Evolutionary conservation across 495 filamentous ascomycete species (phyloP), one percentile per base, ranked within the genome.

Genomic region (Emericellopsis terricola): DNA sequence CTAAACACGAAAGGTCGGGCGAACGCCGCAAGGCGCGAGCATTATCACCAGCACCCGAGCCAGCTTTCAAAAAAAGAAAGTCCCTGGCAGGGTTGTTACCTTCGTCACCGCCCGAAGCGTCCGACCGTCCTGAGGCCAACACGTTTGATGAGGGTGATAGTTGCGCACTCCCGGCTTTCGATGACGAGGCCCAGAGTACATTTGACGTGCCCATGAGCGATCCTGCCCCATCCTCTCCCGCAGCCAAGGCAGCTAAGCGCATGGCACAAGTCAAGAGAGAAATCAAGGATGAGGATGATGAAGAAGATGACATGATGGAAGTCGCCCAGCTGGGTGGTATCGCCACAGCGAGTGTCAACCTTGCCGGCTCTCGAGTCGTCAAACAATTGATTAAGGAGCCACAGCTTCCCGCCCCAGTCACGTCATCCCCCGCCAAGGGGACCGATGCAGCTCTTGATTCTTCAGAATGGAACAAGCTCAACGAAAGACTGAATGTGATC

Each of bases 401-500:
- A 3, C 51, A 62, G 3, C 70, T 74, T 38, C 69, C 81, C 1
- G 68, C 71, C 2, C 80, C 82, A 2, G 69, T 60, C 15, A 79
- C 65, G 56, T 92, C 83, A 9, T 92, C 85, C 17, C 81, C 84
- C 15, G 59, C 60, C 28, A 73, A 73, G 45, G 48, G 43, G 2
- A 47, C 68, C 0, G 68, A 76, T 23, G 50, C 53, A 15, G 47
- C 48, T 19, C 57, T 91, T 15, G 82, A 93, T 54, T 64, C 86
- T n/a, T 79, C 85, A 15, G 56, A 74, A 4, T 94, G 87, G 87
- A 93, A 85, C 42, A 62, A 84, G 35, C 76, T 97, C 33, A 83
- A 77, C 14, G 72, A 68, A 44, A 89, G 78, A 41, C 64, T 96
- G 42, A 94, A 94, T 44, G 74, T 96, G 16, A 62, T 91, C 26